A percentile compares a stretch with the other conserved stretches of the same genome.
Conservation (phyloP, 768 basidiomycete species). For the Mycena alexandri region DNA sequence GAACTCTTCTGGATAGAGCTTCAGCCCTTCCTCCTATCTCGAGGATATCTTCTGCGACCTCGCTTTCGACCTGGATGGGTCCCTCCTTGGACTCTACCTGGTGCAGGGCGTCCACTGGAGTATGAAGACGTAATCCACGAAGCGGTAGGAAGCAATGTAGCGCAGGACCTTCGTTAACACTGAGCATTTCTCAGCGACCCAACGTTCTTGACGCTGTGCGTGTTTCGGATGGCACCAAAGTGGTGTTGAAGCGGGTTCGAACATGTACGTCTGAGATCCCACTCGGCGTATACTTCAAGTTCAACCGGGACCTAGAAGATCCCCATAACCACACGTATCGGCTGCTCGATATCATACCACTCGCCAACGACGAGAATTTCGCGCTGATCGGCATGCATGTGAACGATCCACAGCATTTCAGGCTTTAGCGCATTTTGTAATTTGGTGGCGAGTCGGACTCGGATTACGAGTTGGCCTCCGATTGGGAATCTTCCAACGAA, state of each 20-base stretch:
- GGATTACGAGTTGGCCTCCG: too few relatives aligned
- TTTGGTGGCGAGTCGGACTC: too few relatives aligned
- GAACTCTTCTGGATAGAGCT: constrained; percentile 24
- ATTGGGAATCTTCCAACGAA: too few relatives aligned
- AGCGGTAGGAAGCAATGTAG: neutral
- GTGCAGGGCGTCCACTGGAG: too few relatives aligned
- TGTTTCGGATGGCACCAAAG: constrained; percentile 9
- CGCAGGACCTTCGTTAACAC: neutral
- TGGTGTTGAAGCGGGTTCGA: constrained; percentile 24
- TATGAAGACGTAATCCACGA: neutral
- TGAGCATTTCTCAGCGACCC: neutral
- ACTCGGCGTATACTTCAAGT: neutral
- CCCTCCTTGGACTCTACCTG: constrained; percentile 28
- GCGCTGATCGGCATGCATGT: too few relatives aligned
- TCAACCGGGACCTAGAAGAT: neutral
- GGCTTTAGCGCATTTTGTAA: too few relatives aligned
- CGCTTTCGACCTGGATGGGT: constrained; percentile 34
- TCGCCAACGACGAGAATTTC: too few relatives aligned
- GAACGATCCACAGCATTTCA: too few relatives aligned
- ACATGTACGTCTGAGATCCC: constrained; percentile 18
- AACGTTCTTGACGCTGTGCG: constrained; percentile 22
- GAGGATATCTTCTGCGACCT: constrained; percentile 33
- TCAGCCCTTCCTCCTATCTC: constrained; percentile 31
- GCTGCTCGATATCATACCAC: too few relatives aligned
- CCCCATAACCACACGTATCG: too few relatives aligned